Conservation (phyloP, 2,329 filamentous ascomycete genomes). For the Curvularia verruculosa region DNA sequence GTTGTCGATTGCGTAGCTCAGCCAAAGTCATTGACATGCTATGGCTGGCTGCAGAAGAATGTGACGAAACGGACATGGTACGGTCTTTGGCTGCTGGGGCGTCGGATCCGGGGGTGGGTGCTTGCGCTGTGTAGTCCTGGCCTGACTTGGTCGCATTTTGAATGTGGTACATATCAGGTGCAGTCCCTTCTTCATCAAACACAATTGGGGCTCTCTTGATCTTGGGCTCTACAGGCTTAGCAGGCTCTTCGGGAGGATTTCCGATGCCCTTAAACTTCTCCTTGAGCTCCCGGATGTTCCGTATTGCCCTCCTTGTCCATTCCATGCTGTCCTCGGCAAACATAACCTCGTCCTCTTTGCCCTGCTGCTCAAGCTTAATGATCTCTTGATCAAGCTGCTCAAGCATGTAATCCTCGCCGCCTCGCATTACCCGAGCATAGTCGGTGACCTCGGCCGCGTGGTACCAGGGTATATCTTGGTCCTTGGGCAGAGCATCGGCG, state of each 20-base stretch:
- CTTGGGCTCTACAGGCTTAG: constrained; percentile 58
- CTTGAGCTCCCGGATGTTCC: constrained; percentile 74
- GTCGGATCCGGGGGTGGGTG: constrained; percentile 18
- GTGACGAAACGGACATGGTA: constrained; percentile 40
- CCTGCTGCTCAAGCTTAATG: constrained; percentile 73
- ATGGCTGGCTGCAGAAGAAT: constrained; percentile 39
- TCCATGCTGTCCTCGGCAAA: constrained; percentile 87
- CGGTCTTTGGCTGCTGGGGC: constrained; percentile 18
- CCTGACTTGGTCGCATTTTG: constrained; percentile 56
- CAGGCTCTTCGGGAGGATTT: constrained; percentile 63
- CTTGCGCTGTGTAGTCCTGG: constrained; percentile 44
- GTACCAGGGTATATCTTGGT: constrained; percentile 89
- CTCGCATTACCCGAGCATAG: constrained; percentile 95
- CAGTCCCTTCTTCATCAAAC: constrained; percentile 56
- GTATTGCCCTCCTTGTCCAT: constrained; percentile 86
- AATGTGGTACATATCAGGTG: constrained; percentile 59
- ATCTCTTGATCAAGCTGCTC: constrained; percentile 83
- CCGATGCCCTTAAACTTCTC: constrained; percentile 74
- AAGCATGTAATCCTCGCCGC: constrained; percentile 84
- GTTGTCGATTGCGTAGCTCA: constrained; percentile 54
- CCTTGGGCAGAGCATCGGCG: constrained; percentile 69
- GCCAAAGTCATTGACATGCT: constrained; percentile 51
- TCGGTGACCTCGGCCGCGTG: constrained; percentile 92
- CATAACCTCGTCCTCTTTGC: constrained; percentile 86
- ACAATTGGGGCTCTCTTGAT: constrained; percentile 57